Base-by-base conservation (phyloP, 768 basidiomycete genomes). In the Guyanaporus albipodus region DNA sequence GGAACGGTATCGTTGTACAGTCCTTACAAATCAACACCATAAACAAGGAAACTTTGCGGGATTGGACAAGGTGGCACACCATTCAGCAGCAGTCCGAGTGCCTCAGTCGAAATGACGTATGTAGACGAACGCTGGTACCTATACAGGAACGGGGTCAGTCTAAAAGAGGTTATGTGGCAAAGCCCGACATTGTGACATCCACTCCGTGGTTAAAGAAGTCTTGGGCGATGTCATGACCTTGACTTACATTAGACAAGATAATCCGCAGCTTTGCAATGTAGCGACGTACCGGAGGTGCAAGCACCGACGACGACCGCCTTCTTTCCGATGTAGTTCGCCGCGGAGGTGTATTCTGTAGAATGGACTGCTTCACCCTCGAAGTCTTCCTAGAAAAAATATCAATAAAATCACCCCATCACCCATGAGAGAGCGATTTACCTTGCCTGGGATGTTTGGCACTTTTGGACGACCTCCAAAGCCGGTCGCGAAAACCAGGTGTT, bases 301-400 rank as follows among this genome's bases (percentile, higher is more conserved):
- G 83, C 76, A 12, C 85, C 84, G 3, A 87, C 69, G n/a, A 87
- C 70, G 1, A 85, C 69, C 6, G 77, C 82, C 54, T 79, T 83
- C 69, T 85, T 85, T 7, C 82, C 82, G 6, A 64, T 48, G 53
- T 77, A 75, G 26, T 75, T 75, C 2, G 63, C 50, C 0, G 78
- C 78, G 6, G 68, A 67, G 18, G 70, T 75, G 60, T 79, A 78
- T 17, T 71, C 50, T 1, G 69, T 68, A 0, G 83, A 80, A 58
- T 87, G 85, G 2, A 76, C 34, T 2, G 71, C 52, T 34, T 71
- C 58, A 4, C 85, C 85, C 53, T 75, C 75, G 67, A 79, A 87
- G 9, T 56, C 56, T 21, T 73, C 74, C 74, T 77, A 32, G 0
- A 3, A 34, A 11, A 1, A 7, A 36, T 23, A 15, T 54, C 1